Base-by-base conservation (phyloP, 108 stramenopile species). In the Discostella pseudostelligera region DNA sequence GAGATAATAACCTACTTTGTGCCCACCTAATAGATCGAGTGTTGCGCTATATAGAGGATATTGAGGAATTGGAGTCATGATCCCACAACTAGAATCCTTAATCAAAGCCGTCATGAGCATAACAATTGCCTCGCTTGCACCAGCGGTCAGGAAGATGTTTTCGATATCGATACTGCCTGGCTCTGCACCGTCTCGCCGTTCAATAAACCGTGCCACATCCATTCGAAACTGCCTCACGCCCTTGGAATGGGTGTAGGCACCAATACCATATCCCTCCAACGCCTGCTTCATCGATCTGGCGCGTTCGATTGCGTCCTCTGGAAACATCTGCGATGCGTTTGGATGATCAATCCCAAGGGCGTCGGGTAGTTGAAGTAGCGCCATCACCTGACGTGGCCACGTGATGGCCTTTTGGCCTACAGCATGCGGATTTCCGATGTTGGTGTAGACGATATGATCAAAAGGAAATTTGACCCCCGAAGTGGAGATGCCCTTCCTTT, bases 51-150 rank as follows among this genome's bases (percentile, higher is more conserved):
- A 99, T 26, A 99, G 86, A 8, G 98, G 98, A 70, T 97, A 99
- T 78, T 99, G 98, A 11, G 98, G 98, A 55, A 96, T 97, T 19
- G 98, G 98, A 25, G 90, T 88, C 84, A 99, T 87, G 39, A 99
- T 67, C 0, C 94, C 97, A 65, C 85, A 87, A 19, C 50, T 63
- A 42, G 81, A 63, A 43, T 81, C 74, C 56, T 79, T 67, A 40
- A 92, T 73, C 20, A 84, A 77, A 22, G 83, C 87, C 13, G 86
- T 89, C 65, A 99, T 76, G 22, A 97, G 32, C 70, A 87, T 69
- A 17, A 77, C 74, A 73, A 97, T 84, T 8, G 87, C 96, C 46
- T 92, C 82, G 50, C 84, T 87, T 16, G 98, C 98, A 12, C 98
- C 98, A 51, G 96, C 90, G 13, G 96, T 96, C 59, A 99, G 79